Percentiles rank a stretch among this genome's conserved stretches.
phyloP scores from a whole-genome alignment of 768 basidiomycete genomes.

The Gymnopilus dilepis region DNA sequence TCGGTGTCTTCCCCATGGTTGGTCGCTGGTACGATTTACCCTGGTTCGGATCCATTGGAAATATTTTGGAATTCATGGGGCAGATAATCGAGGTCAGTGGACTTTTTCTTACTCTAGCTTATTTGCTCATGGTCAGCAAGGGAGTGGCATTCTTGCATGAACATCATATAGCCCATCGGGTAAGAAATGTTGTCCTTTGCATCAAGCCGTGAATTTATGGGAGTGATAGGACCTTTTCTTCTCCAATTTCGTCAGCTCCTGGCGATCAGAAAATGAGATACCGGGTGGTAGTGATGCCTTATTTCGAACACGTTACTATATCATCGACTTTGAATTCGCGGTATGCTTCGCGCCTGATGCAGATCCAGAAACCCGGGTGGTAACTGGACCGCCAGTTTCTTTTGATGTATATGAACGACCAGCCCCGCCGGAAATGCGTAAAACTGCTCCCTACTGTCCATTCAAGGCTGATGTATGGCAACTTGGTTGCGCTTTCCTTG shows the following conservation, averaged over 20 bases:
- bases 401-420: not conserved
- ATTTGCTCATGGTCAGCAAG: not conserved
- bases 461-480: conserved; percentile 6
- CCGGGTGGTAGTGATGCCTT: not conserved
- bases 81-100: not conserved
- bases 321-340: conserved; percentile 1
- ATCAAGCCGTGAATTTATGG: not conserved
- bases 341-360: not conserved
- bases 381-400: not conserved
- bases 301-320: not conserved
- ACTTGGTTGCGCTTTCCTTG: not conserved
- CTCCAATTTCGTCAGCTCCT: not conserved
- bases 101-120: not conserved
- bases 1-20: not conserved
- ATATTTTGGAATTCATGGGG: not conserved
- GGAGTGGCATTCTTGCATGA: conserved; percentile 2
- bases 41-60: not conserved
- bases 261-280: not conserved
- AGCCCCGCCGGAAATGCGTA: not conserved
- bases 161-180: not conserved
- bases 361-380: not conserved
- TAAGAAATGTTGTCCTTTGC: not conserved
- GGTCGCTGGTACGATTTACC: not conserved
- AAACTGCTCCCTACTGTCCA: not conserved
- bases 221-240: not conserved